phyloP scores from a whole-genome alignment of 805 yeast genomes.

The Nakazawaea populi region DNA sequence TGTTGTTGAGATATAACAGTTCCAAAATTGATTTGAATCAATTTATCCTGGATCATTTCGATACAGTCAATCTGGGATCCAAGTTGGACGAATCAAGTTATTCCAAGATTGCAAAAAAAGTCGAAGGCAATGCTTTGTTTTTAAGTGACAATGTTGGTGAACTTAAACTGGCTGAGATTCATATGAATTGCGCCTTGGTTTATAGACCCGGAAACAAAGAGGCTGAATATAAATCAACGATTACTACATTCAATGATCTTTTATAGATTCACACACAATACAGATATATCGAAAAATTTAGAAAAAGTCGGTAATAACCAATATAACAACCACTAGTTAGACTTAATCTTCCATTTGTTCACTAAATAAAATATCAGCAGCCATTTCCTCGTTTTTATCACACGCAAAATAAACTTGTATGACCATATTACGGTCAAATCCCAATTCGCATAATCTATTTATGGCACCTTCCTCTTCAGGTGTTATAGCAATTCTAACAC shows the following conservation, averaged over 20 bases:
- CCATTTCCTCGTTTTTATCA: slow-evolving; percentile 94
- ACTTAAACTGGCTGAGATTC: slow-evolving; percentile 64
- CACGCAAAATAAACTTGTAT: slow-evolving; percentile 96
- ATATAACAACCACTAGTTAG: too few relatives aligned
- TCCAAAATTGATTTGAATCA: slow-evolving; percentile 46
- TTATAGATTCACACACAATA: slow-evolving; percentile 7
- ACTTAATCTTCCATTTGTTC: slow-evolving; percentile 33
- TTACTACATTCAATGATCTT: slow-evolving; percentile 25
- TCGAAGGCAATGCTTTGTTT: slow-evolving; percentile 46
- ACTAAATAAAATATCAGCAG: slow-evolving; percentile 85
- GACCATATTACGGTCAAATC: slow-evolving; percentile 83
- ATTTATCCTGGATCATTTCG: slow-evolving; percentile 64
- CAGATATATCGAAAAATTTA: too few relatives aligned
- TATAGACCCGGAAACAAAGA: slow-evolving; percentile 72
- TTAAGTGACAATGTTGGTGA: slow-evolving; percentile 79
- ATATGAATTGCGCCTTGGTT: slow-evolving; percentile 52
- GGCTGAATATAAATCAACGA: slow-evolving; percentile 26
- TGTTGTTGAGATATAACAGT: slow-evolving; percentile 63
- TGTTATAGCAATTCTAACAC: slow-evolving; percentile 56
- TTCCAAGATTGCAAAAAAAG: slow-evolving; percentile 39
- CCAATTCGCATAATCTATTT: slow-evolving; percentile 82
- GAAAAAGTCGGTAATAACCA: too few relatives aligned
- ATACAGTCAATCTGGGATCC: slow-evolving; percentile 77
- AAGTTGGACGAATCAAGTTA: slow-evolving; percentile 60
- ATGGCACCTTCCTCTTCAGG: slow-evolving; percentile 89